Conservation (phyloP, 1,284 basidiomycete genomes). For the Naganishia sp. region DNA sequence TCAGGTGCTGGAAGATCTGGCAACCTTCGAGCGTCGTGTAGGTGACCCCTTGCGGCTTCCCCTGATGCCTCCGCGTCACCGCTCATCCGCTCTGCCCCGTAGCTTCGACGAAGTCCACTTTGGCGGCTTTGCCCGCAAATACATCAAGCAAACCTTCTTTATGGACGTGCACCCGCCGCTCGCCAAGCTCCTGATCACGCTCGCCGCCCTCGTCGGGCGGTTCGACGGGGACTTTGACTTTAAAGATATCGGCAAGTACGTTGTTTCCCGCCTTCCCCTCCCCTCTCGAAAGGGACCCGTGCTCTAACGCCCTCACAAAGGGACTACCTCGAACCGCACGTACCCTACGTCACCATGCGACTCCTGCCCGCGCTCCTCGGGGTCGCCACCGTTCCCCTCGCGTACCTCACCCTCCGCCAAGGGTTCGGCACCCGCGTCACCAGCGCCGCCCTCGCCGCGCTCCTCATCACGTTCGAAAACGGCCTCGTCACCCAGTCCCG, state of each 20-base stretch:
- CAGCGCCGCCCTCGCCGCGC: constrained; percentile 81
- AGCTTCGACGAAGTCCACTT: constrained; percentile 98
- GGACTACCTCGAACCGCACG: constrained; percentile 68
- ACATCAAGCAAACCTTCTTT: constrained; percentile 90
- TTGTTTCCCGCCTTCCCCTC: constrained; percentile 33
- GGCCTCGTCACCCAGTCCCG: constrained; percentile 92
- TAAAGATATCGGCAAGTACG: constrained; percentile 91
- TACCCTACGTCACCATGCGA: constrained; percentile 96
- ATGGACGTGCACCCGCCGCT: constrained; percentile 97
- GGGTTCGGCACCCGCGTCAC: constrained; percentile 80
- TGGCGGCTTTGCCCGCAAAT: constrained; percentile 87
- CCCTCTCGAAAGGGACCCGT: neutral
- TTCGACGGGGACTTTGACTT: constrained; percentile 95
- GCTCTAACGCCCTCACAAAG: constrained; percentile 53
- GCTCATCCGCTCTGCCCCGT: constrained; percentile 20
- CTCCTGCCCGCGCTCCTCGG: constrained; percentile 87
- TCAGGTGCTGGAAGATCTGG: constrained; percentile 76
- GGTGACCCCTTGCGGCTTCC: constrained; percentile 49
- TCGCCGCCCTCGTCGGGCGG: constrained; percentile 84
- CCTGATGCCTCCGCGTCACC: neutral
- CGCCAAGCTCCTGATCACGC: constrained; percentile 90
- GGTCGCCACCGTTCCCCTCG: constrained; percentile 80
- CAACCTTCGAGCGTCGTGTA: constrained; percentile 85
- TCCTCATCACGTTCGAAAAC: constrained; percentile 96
- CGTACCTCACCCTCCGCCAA: constrained; percentile 90